These are phyloP conservation scores for Pseudocercospora fuligena DNA, from an alignment of 2,329 filamentous ascomycete species.

Conservation along the genomic window DNA sequence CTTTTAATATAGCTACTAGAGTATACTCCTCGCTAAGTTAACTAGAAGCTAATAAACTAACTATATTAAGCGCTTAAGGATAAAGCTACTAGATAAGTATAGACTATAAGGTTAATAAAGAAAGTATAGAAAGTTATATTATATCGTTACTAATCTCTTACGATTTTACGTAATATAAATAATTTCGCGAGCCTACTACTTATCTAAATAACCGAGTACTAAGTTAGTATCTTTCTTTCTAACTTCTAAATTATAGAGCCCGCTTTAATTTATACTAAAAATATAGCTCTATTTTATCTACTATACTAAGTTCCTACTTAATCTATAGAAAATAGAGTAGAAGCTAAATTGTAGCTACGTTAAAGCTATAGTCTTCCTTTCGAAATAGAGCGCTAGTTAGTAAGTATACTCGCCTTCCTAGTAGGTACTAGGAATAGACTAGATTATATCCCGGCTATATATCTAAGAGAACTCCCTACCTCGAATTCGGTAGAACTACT, in stretches of 20 bases:
- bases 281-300: conserved; percentile 12
- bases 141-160: too few species aligned
- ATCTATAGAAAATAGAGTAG: neutral
- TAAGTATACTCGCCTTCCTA: neutral
- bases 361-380: conserved; percentile 4
- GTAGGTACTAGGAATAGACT: neutral
- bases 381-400: neutral
- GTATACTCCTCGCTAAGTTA: too few species aligned
- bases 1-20: too few species aligned
- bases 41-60: too few species aligned
- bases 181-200: too few species aligned
- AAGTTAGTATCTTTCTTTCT: neutral
- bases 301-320: neutral
- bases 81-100: too few species aligned
- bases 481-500: neutral
- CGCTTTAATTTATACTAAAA: conserved; percentile 2
- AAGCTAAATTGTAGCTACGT: neutral
- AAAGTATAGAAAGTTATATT: too few species aligned
- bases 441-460: neutral
- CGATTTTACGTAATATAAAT: too few species aligned
- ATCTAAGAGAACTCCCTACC: neutral
- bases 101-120: too few species aligned
- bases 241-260: neutral
- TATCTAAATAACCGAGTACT: too few species aligned
- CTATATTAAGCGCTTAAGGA: too few species aligned